Evolutionary conservation across 2,329 filamentous ascomycete species (phyloP).

Genomic region (Penicillium sp.): DNA sequence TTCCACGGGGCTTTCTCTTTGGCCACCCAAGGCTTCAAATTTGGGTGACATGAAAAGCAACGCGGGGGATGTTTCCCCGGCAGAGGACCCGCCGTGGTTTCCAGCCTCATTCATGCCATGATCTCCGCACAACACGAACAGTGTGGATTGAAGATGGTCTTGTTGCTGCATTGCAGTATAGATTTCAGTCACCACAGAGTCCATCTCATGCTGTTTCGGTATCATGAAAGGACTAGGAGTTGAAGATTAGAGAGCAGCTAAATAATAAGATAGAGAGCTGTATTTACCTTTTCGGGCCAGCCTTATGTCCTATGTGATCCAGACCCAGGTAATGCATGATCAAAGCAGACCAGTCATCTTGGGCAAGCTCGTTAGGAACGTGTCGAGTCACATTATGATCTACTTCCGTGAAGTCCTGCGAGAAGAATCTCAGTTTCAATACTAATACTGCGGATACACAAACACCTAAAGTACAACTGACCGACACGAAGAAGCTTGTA

Average conservation of each 20-base stretch:
- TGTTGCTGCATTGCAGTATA: constrained; percentile 72
- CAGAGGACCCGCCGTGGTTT: constrained; percentile 91
- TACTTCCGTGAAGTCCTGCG: constrained; percentile 92
- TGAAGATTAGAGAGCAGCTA: constrained; percentile 24
- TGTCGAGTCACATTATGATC: constrained; percentile 97
- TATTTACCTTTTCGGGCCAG: constrained; percentile 73
- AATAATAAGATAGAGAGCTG: constrained; percentile 4
- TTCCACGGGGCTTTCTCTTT: constrained; percentile 54
- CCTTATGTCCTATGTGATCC: constrained; percentile 97
- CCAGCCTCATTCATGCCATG: constrained; percentile 99
- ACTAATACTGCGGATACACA: not conserved
- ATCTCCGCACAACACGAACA: constrained; percentile 86
- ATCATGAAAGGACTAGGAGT: constrained; percentile 75
- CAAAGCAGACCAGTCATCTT: constrained; percentile 86
- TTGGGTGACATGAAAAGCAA: constrained; percentile 89
- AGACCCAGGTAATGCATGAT: constrained; percentile 93
- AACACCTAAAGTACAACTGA: constrained; percentile 50
- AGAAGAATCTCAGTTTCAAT: constrained; percentile 16
- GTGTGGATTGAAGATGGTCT: constrained; percentile 70
- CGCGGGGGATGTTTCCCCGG: constrained; percentile 91
- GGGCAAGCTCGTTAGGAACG: constrained; percentile 71
- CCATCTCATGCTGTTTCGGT: constrained; percentile 93
- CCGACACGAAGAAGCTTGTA: constrained; percentile 96
- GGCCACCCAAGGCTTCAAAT: constrained; percentile 55
- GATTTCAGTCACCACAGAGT: constrained; percentile 72